Base-by-base conservation (phyloP, 2,329 filamentous ascomycete genomes). In the Microdochium bolleyi region DNA sequence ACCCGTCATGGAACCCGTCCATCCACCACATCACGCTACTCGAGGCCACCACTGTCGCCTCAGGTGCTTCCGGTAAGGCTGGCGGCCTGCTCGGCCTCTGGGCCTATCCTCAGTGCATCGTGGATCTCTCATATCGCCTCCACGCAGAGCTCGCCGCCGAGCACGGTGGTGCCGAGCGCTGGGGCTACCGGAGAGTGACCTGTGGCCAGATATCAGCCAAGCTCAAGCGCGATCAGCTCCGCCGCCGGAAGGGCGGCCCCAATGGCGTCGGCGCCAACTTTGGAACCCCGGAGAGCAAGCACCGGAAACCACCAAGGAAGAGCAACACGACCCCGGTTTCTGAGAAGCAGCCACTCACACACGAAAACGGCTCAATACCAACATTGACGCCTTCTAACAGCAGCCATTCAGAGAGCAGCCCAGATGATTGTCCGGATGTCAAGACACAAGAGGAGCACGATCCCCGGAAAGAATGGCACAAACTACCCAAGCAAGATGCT, bases 51-150 rank as follows among this genome's bases (percentile, higher is more conserved):
- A 78, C 84, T 48, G 85, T 97, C 58, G 94, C 94, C 7, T 83
- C 89, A n/a, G 92, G 89, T 24, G 92, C 94, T 37, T 96, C 91
- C 9, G 94, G 94, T 41, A 97, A 96, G 72, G 92, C 94, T 0
- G 94, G 94, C 16, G 94, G 94, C 1, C 77, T 99, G 3, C 78
- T 99, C 22, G 94, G 86, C 1, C 75, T 92, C 16, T 97, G 92
- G 91, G 94, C 92, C 1, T 96, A 96, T 64, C 94, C 94, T 0
- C 76, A 75, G 53, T 86, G 82, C 61, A 83, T 97, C 38, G 92
- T 96, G 0, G 89, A 89, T 0, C 74, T 97, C 44, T 95, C 89
- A 54, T 97, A 91, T 70, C 79, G 78, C 49, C 76, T 97, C 16
- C 94, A 97, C 64, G 80, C 83, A 32, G 83, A 96, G 62, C 77